Evolutionary conservation across 805 yeast genomes (phyloP).

Genomic region (Blastobotrys robertii): DNA sequence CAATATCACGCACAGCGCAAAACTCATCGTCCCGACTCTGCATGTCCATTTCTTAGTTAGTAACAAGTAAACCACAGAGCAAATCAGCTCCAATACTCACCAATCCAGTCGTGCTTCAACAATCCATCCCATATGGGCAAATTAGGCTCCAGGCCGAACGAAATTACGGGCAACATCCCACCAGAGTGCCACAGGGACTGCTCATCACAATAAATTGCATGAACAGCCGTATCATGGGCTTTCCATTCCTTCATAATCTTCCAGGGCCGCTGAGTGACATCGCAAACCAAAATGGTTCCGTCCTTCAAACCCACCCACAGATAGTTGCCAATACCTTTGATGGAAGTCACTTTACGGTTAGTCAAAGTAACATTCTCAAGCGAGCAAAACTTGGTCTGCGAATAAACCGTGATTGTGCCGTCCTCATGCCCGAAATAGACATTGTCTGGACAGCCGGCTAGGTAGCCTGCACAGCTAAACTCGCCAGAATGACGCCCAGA

Average conservation of each 20-base stretch:
- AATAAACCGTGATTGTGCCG: conserved; percentile 28
- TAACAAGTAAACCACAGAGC: not conserved
- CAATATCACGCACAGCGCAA: conserved; percentile 19
- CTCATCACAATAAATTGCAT: conserved; percentile 12
- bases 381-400: conserved; percentile 18
- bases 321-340: conserved; percentile 21
- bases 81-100: conserved; percentile 6
- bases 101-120: conserved; percentile 25
- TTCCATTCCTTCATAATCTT: conserved; percentile 29
- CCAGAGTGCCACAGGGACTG: conserved; percentile 5
- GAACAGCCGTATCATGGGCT: conserved; percentile 26
- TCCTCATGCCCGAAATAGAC: conserved; percentile 33
- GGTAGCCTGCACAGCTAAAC: conserved; percentile 22
- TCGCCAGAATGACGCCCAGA: conserved; percentile 17
- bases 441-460: conserved; percentile 17
- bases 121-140: conserved; percentile 28
- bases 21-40: conserved; percentile 20
- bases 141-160: conserved; percentile 18
- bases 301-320: conserved; percentile 32
- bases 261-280: conserved; percentile 24
- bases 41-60: conserved; percentile 18
- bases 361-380: conserved; percentile 25
- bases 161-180: conserved; percentile 21
- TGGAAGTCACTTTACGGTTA: conserved; percentile 18
- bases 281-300: conserved; percentile 29